These are phyloP conservation scores for Solanum aculeatissimum DNA, from an alignment of 305 asterid genomes.

Conservation along the genomic window DNA sequence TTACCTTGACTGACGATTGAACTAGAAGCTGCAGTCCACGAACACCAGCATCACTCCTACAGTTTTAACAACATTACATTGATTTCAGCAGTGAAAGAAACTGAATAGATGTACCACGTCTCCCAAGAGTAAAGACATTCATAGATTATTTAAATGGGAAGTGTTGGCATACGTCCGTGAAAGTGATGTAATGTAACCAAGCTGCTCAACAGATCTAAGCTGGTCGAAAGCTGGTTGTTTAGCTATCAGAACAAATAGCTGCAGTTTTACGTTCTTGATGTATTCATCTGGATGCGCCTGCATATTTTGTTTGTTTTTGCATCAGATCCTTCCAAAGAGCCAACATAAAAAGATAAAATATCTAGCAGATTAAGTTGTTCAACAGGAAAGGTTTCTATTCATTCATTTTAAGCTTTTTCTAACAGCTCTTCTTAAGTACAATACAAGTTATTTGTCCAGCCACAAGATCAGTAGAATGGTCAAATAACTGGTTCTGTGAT, in stretches of 20 bases:
- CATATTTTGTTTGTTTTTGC: not conserved
- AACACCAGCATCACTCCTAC: slow-evolving; percentile 57
- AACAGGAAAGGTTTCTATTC: not conserved
- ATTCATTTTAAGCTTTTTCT: not conserved
- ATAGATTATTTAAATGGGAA: not conserved
- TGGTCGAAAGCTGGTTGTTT: slow-evolving; percentile 81
- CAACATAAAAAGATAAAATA: not conserved
- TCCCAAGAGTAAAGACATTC: not conserved
- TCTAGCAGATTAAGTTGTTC: not conserved
- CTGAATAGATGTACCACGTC: not conserved
- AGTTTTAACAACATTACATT: slow-evolving; percentile 4
- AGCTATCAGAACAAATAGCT: slow-evolving; percentile 57
- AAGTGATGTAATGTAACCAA: slow-evolving; percentile 66
- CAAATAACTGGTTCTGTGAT: not conserved
- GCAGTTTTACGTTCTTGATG: slow-evolving; percentile 50
- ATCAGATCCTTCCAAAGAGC: not conserved
- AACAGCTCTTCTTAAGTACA: not conserved
- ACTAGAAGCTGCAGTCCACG: slow-evolving; percentile 58
- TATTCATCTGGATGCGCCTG: slow-evolving; percentile 74
- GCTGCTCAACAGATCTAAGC: slow-evolving; percentile 88
- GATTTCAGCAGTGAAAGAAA: not conserved
- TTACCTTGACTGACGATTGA: slow-evolving; percentile 67
- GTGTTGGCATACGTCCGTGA: slow-evolving; percentile 36
- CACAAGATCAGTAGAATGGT: not conserved
- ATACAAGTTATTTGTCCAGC: not conserved